Evolutionary conservation across 169 alveolate genomes (phyloP).

Genomic region (Plasmodium vivax): DNA sequence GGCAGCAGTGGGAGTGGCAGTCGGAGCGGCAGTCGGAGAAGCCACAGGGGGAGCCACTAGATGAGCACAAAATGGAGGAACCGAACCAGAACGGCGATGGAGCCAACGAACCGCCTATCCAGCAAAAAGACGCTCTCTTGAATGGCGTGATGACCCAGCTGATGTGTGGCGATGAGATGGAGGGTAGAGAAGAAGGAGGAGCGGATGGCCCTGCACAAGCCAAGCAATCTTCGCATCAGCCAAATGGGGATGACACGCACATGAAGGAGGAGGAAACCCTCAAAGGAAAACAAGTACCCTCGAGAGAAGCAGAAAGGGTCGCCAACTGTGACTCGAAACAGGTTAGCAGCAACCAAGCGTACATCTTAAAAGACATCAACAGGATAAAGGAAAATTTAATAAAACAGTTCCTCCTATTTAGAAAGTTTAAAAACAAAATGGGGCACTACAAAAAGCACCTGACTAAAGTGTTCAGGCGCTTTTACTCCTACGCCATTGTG

Average conservation of each 20-base stretch:
- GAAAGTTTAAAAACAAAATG: constrained; percentile 28
- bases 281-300: background rate
- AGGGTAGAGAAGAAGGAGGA: background rate
- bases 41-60: background rate
- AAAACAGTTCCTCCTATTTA: constrained; percentile 20
- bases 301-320: background rate
- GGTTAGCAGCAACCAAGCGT: background rate
- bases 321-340: background rate
- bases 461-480: constrained; percentile 5
- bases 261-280: background rate
- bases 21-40: too few species aligned
- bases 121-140: background rate
- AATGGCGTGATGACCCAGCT: background rate
- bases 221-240: background rate
- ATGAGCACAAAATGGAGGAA: background rate
- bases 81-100: background rate
- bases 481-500: constrained; percentile 40
- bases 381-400: constrained; percentile 19
- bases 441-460: background rate
- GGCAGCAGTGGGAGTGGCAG: background rate
- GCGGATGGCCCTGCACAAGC: background rate
- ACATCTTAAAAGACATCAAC: constrained; percentile 10
- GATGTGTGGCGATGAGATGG: background rate
- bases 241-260: background rate
- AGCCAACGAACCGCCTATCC: background rate